phyloP scores from a whole-genome alignment of 2,329 filamentous ascomycete genomes.

The Penicillium fuscoglaucum region DNA sequence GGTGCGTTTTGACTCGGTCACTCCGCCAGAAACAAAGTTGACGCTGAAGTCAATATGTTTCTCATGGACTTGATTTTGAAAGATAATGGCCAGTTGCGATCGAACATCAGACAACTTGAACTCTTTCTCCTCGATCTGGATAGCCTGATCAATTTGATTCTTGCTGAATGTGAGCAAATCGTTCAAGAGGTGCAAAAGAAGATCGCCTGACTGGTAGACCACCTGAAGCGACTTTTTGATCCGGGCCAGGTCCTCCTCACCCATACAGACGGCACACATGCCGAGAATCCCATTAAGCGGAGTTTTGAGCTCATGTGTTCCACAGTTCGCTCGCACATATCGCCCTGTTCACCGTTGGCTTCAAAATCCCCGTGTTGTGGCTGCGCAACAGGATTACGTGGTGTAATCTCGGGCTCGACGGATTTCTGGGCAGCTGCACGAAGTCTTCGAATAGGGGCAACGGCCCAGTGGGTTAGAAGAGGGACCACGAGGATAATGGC shows the following conservation, averaged over 20 bases:
- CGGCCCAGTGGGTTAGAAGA: constrained; percentile 78
- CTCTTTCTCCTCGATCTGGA: constrained; percentile 79
- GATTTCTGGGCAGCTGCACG: constrained; percentile 74
- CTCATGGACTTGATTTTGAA: constrained; percentile 85
- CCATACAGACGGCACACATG: constrained; percentile 91
- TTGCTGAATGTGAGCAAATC: constrained; percentile 92
- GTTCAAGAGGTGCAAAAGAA: constrained; percentile 81
- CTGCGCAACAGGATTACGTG: constrained; percentile 14
- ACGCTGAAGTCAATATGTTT: constrained; percentile 72
- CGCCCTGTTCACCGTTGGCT: not conserved
- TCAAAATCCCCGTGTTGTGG: not conserved
- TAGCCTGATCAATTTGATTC: constrained; percentile 85
- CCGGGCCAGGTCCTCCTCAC: constrained; percentile 74
- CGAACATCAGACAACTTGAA: constrained; percentile 82
- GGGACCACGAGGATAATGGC: constrained; percentile 70
- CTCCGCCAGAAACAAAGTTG: constrained; percentile 59
- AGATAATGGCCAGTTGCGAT: constrained; percentile 80
- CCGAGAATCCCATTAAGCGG: constrained; percentile 89
- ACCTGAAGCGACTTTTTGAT: constrained; percentile 83
- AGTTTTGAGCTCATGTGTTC: constrained; percentile 70
- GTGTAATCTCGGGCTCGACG: constrained; percentile 56
- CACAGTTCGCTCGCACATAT: not conserved
- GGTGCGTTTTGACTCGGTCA: constrained; percentile 38
- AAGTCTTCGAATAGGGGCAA: constrained; percentile 74
- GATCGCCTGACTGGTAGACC: constrained; percentile 83